These are phyloP conservation scores for Paspalum notatum DNA, from an alignment of 176 grass and related monocot species.

Conservation along the genomic window DNA sequence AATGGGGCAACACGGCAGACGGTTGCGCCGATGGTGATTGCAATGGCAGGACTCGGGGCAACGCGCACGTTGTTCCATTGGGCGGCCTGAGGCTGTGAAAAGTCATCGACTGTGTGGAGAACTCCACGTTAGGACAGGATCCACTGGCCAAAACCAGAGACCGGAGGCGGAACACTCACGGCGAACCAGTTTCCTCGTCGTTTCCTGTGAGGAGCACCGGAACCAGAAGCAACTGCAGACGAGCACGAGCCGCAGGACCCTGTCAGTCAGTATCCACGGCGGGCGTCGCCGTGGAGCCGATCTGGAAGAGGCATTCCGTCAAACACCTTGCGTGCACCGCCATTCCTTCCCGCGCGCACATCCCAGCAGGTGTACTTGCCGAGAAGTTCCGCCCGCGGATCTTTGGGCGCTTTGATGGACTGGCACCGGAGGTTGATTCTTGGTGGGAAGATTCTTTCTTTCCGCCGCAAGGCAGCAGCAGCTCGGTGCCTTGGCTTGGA, in stretches of 20 bases:
- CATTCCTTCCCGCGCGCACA: background rate
- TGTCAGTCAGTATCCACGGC: background rate
- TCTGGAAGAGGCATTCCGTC: constrained; percentile 19
- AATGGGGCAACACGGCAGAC: background rate
- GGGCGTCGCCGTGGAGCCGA: background rate
- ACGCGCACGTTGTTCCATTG: background rate
- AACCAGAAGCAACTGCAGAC: background rate
- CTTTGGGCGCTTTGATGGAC: background rate
- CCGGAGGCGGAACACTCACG: background rate
- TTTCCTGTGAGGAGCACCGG: background rate
- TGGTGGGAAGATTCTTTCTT: background rate
- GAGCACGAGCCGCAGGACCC: background rate
- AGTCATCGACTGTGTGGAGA: background rate
- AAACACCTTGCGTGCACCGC: constrained; percentile 38
- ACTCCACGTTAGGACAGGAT: background rate
- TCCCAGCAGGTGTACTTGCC: background rate
- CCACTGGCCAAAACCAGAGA: background rate
- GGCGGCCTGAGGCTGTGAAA: background rate
- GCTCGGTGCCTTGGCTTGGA: background rate
- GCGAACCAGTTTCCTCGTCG: constrained; percentile 1
- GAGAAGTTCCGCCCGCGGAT: background rate
- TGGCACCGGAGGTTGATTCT: no score
- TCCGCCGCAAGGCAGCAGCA: background rate
- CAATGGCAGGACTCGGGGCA: background rate
- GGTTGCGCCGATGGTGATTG: background rate